phyloP scores from a whole-genome alignment of 768 basidiomycete genomes.

The Mycena sanguinolenta region DNA sequence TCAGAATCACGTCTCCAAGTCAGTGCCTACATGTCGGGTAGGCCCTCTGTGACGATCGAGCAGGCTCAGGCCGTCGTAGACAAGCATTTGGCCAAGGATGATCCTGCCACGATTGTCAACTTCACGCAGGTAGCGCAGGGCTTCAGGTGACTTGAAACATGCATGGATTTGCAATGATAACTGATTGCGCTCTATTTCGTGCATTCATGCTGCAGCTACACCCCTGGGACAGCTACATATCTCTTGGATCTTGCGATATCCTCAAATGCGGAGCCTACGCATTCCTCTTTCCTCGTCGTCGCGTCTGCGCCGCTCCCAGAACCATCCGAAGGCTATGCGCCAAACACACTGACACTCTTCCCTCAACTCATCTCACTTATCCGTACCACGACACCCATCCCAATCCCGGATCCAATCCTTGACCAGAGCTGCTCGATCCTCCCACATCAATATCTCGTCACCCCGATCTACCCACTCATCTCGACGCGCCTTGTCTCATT shows the following conservation, averaged over 20 bases:
- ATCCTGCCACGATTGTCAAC: constrained; percentile 37
- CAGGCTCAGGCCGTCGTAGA: constrained; percentile 49
- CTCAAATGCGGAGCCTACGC: constrained; percentile 35
- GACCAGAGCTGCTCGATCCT: constrained; percentile 60
- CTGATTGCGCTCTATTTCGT: background rate
- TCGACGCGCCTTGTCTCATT: constrained; percentile 54
- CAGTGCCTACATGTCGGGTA: background rate
- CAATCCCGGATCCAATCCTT: constrained; percentile 62
- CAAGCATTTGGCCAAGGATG: constrained; percentile 35
- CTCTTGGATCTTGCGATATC: constrained; percentile 42
- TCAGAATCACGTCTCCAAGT: no score
- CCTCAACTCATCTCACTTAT: constrained; percentile 58
- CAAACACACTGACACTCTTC: constrained; percentile 55
- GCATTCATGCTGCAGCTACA: constrained; percentile 40
- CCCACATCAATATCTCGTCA: constrained; percentile 68
- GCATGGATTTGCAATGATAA: background rate
- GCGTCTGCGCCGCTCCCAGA: constrained; percentile 4
- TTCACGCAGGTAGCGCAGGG: constrained; percentile 37
- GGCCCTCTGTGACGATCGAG: constrained; percentile 38
- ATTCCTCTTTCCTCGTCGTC: constrained; percentile 45
- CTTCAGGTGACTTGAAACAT: constrained; percentile 44
- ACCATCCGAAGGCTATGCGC: constrained; percentile 40
- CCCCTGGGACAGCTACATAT: constrained; percentile 42
- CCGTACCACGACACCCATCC: constrained; percentile 60
- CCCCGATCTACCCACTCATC: constrained; percentile 53